These are phyloP conservation scores for Hyphodiscus hymeniophilus DNA, from an alignment of 495 filamentous ascomycete species.

Conservation along the genomic window DNA sequence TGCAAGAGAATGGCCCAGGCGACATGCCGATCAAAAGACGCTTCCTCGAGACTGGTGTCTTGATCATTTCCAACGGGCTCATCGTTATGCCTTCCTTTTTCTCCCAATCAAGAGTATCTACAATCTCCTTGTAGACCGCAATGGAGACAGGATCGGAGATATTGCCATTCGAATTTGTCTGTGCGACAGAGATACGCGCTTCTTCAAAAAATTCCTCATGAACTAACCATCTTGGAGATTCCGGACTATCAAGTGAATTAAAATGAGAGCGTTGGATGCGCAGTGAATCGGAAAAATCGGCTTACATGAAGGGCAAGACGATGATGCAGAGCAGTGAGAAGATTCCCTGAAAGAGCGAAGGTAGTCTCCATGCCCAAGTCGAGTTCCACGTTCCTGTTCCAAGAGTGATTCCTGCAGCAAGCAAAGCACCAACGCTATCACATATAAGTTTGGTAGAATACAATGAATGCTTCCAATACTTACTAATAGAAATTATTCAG, in stretches of 20 bases:
- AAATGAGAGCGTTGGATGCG: background rate
- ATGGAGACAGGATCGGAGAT: slow-evolving; percentile 32
- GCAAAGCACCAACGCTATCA: slow-evolving; percentile 29
- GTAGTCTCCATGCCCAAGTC: slow-evolving; percentile 19
- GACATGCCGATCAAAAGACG: slow-evolving; percentile 38
- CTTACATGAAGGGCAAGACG: slow-evolving; percentile 24
- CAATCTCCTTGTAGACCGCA: slow-evolving; percentile 31
- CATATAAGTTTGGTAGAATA: background rate
- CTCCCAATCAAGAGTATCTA: slow-evolving; percentile 40
- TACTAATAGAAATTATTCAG: slow-evolving; percentile 46
- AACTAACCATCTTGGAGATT: slow-evolving; percentile 54
- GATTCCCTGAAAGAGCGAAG: slow-evolving; percentile 15
- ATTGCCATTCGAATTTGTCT: slow-evolving; percentile 38
- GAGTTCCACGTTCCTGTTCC: slow-evolving; percentile 12
- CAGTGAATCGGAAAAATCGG: background rate
- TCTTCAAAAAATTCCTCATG: slow-evolving; percentile 38
- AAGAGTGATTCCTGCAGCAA: slow-evolving; percentile 33
- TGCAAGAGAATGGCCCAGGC: slow-evolving; percentile 34
- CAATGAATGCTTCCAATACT: slow-evolving; percentile 26
- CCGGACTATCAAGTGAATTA: slow-evolving; percentile 29
- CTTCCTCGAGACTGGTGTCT: slow-evolving; percentile 32
- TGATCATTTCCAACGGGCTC: slow-evolving; percentile 28
- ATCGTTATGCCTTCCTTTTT: slow-evolving; percentile 24
- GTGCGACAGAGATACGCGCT: slow-evolving; percentile 35
- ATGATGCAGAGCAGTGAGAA: slow-evolving; percentile 12